Base-by-base conservation (phyloP, 805 yeast genomes). In the Candida pini region DNA sequence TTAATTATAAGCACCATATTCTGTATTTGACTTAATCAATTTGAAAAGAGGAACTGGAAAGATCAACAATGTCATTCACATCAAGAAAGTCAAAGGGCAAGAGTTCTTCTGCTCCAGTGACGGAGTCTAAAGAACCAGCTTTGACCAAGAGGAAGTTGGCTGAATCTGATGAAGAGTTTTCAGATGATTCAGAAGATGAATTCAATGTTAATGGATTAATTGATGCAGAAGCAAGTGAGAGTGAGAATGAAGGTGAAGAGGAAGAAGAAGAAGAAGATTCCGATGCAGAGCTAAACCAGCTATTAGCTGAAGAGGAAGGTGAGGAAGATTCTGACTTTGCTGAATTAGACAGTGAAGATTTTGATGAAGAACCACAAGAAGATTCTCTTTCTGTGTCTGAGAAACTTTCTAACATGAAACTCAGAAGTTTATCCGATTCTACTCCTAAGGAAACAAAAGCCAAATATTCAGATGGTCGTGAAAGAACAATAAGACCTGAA, bases 401-500 rank as follows among this genome's bases (percentile, higher is more conserved):
- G 41, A 69, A 63, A 47, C 54, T 78, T 25, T 67, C 78, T 15
- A 76, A 75, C 17, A 63, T 76, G 12, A 66, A 68, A 45, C 66
- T 80, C 21, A 68, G 73, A 39, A 62, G 77, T 3, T 51, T 75
- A 30, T 67, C 75, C 5, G 66, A 66, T 15, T 58, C 63, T 1
- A 48, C 62, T 6, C 27, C 47, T 7, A 43, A 50, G 9, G 56
- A 64, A n/a, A 38, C 49, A 1, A 58, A 52, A 6, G 63, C 60
- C 17, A 69, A 68, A 45, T 81, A 64, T 52, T 71, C 88, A 1
- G 96, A 90, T 59, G 97, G 97, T 7, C 64, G 71, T 24, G 76
- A 78, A n/a, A 69, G 97, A 54, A 59, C 79, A 5, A 67, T 89
- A 36, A 77, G 73, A 49, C 96, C 96, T 3, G 97, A 88, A 54